Percentiles rank a stretch among this genome's conserved stretches.
These are phyloP conservation scores for Scutellaria minor DNA, from an alignment of 257 asterid species.

Conservation along the genomic window DNA sequence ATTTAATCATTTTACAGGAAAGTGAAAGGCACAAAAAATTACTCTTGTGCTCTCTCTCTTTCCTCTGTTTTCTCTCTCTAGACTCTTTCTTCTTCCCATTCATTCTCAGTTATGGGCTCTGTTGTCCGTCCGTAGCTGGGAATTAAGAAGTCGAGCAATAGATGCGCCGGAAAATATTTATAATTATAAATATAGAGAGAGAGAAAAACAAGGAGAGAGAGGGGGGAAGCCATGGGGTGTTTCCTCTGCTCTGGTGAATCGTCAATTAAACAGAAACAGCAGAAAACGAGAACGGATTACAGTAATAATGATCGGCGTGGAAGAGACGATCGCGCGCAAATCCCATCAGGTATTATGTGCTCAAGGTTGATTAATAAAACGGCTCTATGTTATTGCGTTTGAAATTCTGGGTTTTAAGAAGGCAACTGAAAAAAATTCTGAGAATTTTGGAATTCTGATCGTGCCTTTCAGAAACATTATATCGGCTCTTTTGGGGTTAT, in stretches of 20 bases:
- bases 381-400: background rate
- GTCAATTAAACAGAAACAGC: slow-evolving; percentile 47
- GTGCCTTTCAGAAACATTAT: slow-evolving; percentile 20
- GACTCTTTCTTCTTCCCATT: slow-evolving; percentile 6
- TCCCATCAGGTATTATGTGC: slow-evolving; percentile 42
- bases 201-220: slow-evolving; percentile 1
- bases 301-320: slow-evolving; percentile 32
- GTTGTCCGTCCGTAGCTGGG: slow-evolving; percentile 32
- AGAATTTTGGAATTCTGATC: slow-evolving; percentile 25
- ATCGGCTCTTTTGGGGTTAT: background rate
- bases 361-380: background rate
- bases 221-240: slow-evolving; percentile 65
- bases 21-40: slow-evolving; percentile 15
- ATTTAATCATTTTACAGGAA: slow-evolving; percentile 6
- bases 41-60: background rate
- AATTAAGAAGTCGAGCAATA: slow-evolving; percentile 17
- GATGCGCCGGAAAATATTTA: background rate
- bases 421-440: background rate
- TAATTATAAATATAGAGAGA: background rate
- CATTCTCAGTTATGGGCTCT: slow-evolving; percentile 28
- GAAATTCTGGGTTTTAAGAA: slow-evolving; percentile 17
- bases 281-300: slow-evolving; percentile 36
- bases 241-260: slow-evolving; percentile 70
- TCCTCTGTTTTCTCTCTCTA: slow-evolving; percentile 33
- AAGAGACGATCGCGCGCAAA: slow-evolving; percentile 45